These are phyloP conservation scores for Phytophthora litchii DNA, from an alignment of 352 stramenopile genomes.

Conservation along the genomic window DNA sequence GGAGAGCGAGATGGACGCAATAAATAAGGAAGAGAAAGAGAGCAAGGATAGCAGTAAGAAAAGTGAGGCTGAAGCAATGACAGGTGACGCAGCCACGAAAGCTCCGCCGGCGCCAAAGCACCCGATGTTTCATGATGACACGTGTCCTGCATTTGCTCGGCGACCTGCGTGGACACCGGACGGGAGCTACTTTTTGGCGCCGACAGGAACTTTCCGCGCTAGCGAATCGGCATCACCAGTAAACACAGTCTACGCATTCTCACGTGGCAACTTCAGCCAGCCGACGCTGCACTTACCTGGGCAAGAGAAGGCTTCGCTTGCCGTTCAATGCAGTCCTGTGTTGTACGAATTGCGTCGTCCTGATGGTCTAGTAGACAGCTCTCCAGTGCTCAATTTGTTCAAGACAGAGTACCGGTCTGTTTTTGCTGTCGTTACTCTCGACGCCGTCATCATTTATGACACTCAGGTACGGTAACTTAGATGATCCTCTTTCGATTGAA, in stretches of 20 bases:
- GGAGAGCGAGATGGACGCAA: neutral
- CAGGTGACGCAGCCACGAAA: constrained; percentile 20
- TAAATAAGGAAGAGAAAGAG: constrained; percentile 21
- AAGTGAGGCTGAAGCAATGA: neutral
- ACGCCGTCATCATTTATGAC: constrained; percentile 96
- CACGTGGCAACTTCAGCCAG: constrained; percentile 90
- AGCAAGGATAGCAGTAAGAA: constrained; percentile 13
- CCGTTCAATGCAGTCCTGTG: constrained; percentile 93
- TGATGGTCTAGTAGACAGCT: constrained; percentile 3
- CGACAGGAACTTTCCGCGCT: constrained; percentile 76
- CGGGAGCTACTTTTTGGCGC: constrained; percentile 91
- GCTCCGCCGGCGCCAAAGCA: constrained; percentile 52
- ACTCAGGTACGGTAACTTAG: constrained; percentile 70
- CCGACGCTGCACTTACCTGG: constrained; percentile 93
- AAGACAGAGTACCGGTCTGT: constrained; percentile 84
- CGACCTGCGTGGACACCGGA: constrained; percentile 93
- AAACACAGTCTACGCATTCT: constrained; percentile 95
- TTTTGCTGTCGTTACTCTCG: constrained; percentile 94
- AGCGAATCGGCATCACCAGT: constrained; percentile 45
- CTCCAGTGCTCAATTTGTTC: constrained; percentile 66
- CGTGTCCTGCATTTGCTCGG: constrained; percentile 94
- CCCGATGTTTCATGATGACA: constrained; percentile 94
- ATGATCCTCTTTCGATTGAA: neutral
- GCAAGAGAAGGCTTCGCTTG: constrained; percentile 93
- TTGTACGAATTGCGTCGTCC: constrained; percentile 84